Conservation (phyloP, 495 filamentous ascomycete species). For the Neurospora hispaniola region DNA sequence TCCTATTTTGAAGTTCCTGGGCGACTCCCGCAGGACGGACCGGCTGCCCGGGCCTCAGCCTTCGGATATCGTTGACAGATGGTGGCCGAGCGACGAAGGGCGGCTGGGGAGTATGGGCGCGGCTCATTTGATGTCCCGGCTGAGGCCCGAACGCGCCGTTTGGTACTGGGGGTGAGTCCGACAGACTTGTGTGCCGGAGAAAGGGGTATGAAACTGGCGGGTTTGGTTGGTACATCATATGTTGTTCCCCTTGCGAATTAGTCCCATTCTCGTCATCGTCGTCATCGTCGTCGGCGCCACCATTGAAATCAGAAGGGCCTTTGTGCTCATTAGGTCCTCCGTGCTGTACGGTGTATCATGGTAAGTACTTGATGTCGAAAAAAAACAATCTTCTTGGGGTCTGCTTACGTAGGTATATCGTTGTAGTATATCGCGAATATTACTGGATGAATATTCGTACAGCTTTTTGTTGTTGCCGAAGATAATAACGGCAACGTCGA, state of each 20-base stretch:
- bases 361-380: conserved; percentile 18
- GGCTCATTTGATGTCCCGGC: conserved; percentile 31
- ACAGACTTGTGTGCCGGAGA: conserved; percentile 72
- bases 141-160: conserved; percentile 59
- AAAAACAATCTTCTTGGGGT: conserved; percentile 2
- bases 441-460: conserved; percentile 89
- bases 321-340: conserved; percentile 91
- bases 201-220: conserved; percentile 31
- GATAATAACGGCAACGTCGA: conserved; percentile 97
- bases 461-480: conserved; percentile 98
- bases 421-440: conserved; percentile 80
- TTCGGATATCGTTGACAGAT: conserved; percentile 68
- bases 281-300: conserved; percentile 72
- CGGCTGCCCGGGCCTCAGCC: conserved; percentile 57
- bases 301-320: conserved; percentile 83
- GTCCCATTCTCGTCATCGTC: conserved; percentile 81
- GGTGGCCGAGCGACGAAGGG: conserved; percentile 66
- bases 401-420: conserved; percentile 79
- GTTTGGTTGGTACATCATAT: not conserved
- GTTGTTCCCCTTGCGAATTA: conserved; percentile 43
- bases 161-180: conserved; percentile 78
- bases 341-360: conserved; percentile 46
- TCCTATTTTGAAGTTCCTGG: conserved; percentile 45
- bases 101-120: conserved; percentile 73
- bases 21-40: conserved; percentile 22